Base-by-base conservation (phyloP, 1,284 basidiomycete species). In the Ceratobasidium sp. region DNA sequence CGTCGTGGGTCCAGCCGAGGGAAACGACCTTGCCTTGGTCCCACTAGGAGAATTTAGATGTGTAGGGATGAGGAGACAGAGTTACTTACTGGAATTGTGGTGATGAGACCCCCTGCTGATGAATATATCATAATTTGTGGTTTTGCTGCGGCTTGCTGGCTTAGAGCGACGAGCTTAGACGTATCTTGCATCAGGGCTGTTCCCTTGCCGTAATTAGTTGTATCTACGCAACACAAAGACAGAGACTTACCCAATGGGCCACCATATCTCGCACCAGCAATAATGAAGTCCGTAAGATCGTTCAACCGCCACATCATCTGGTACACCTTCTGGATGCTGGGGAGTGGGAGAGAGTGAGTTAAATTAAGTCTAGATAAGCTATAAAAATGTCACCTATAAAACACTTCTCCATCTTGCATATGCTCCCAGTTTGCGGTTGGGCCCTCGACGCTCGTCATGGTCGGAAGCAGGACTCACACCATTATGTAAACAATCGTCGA, bases 111-210 rank as follows among this genome's bases (percentile, higher is more conserved):
- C 5, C 84, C 78, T 11, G 78, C 75, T 3, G 78, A 87, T 33
- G 93, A 93, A 80, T 89, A 92, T 44, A 94, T 83, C 78, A 93
- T 90, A 51, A 95, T 88, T 81, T 93, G 90, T 33, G 94, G 89
- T 82, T 93, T 94, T 19, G 91, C 86, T 72, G 92, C 83, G 0
- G 89, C 83, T 22, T 89, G 86, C 59, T 89, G 89, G 31, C 92
- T 89, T 0, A 97, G 81, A 0, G 93, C 89, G 71, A 98, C 87
- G 14, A 98, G 84, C 81, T 93, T 96, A 11, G 91, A 87, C 64
- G 89, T 89, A 80, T 99, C 95, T 6, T 96, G 88, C 87, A 97
- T 93, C 33, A 98, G 83, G 24, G 97, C 97, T 95, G 78, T 24
- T 14, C n/a, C 22, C 15, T n/a, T n/a, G n/a, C n/a, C n/a, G 27